Evolutionary conservation across 1,284 basidiomycete species (phyloP).

Genomic region (Ceratobasidium sp.): DNA sequence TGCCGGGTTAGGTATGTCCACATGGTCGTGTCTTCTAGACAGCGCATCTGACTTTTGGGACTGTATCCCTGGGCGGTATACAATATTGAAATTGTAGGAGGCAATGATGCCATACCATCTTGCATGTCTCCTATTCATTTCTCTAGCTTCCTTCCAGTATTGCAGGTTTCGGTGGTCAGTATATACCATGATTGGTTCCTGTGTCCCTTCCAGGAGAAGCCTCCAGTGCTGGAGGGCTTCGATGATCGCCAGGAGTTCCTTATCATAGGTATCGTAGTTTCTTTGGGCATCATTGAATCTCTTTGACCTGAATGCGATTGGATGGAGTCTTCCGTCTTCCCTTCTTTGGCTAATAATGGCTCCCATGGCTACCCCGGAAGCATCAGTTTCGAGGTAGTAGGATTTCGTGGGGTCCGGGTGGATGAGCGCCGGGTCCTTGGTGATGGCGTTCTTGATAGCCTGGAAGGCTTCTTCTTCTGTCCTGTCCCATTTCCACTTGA

Average conservation of each 20-base stretch:
- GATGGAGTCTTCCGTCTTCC: too few relatives aligned
- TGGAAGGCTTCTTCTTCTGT: conserved; percentile 48
- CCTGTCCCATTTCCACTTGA: conserved; percentile 44
- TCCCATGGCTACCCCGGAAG: conserved; percentile 27
- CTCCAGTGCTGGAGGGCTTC: conserved; percentile 54
- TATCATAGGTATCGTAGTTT: too few relatives aligned
- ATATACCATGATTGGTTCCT: too few relatives aligned
- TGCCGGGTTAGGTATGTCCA: too few relatives aligned
- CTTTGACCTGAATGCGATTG: too few relatives aligned
- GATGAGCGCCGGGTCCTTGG: conserved; percentile 9
- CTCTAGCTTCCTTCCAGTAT: conserved; percentile 31
- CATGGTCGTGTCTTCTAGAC: too few relatives aligned
- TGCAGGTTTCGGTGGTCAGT: conserved; percentile 60
- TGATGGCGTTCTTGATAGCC: conserved; percentile 45
- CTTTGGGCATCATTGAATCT: too few relatives aligned
- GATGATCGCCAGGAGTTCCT: conserved; percentile 53
- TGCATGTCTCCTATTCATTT: too few relatives aligned
- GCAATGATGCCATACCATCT: too few relatives aligned
- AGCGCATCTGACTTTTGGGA: too few relatives aligned
- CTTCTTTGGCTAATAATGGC: background rate
- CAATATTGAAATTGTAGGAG: too few relatives aligned
- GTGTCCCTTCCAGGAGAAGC: conserved; percentile 52
- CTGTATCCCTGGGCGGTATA: too few relatives aligned
- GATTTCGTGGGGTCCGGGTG: conserved; percentile 9
- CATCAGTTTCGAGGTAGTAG: conserved; percentile 39